Evolutionary conservation across 768 basidiomycete species (phyloP), one percentile per base, ranked within the genome.

Genomic region (Baorangia bicolor): DNA sequence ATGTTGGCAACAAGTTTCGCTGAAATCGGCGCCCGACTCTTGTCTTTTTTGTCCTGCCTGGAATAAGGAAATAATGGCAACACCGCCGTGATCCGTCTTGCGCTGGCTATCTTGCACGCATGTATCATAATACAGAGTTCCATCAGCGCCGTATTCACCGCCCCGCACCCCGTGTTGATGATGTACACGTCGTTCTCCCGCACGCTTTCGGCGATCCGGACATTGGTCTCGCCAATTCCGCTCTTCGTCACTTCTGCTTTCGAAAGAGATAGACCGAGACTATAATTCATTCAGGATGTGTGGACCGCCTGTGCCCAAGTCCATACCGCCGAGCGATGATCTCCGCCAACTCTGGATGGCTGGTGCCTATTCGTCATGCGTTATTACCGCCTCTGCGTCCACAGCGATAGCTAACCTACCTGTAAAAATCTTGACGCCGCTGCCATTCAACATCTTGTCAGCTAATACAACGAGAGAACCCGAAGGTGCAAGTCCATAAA

Each of bases 171-270:
- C 37, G 93, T 92, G 75, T 94, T 97, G 78, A 99, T 88, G 73
- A 99, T 98, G 76, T 98, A 99, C 47, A 98, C 96, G 71, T 98
- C 97, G 72, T 94, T 92, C 75, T 98, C 95, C 58, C 97, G 91
- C 34, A 99, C 96, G 42, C 92, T 94, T 75, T 98, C 94, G 61
- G 84, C 82, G 70, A 99, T 93, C 61, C 90, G 88, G 49, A 98
- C 92, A 65, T 84, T 84, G 45, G 92, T 92, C 77, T 98, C 96
- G 53, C 94, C 92, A 57, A 94, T 90, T 23, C 91, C 87, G 69
- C 91, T 94, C 64, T 87, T 86, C 51, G 88, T 87, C 53, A 97
- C 86, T 64, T 92, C 88, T 20, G 92, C 92, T 60, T 88, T 90
- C 51, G 92, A 89, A 54, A 98, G 81, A 39, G 90, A 83, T 48